Evolutionary conservation across 371 early-diverging fungal species (phyloP).

Genomic region (Actinomortierella wolfii): DNA sequence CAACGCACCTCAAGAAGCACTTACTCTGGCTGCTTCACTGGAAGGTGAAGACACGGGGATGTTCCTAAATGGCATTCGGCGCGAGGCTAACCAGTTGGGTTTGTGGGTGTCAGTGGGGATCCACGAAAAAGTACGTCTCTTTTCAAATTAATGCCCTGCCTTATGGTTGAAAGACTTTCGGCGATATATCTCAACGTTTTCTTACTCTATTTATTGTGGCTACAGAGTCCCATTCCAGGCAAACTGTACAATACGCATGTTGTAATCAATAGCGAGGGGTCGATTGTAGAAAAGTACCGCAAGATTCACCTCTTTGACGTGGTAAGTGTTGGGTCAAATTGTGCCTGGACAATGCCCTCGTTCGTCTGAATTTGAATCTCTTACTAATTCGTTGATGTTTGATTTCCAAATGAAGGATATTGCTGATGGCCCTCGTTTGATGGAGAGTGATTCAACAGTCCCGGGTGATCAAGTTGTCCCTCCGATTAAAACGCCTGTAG

Average conservation of each 20-base stretch:
- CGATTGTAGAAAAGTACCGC: conserved; percentile 62
- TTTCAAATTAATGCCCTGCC: too few species aligned
- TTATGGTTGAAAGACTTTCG: too few species aligned
- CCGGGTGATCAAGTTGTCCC: conserved; percentile 56
- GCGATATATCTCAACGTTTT: background rate
- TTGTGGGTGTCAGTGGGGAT: conserved; percentile 84
- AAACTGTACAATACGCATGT: conserved; percentile 73
- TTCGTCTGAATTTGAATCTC: too few species aligned
- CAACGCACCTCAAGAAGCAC: conserved; percentile 50
- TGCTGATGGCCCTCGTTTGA: conserved; percentile 58
- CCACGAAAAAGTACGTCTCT: conserved; percentile 64
- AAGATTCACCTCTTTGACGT: conserved; percentile 88
- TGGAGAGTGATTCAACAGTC: conserved; percentile 68
- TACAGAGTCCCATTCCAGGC: conserved; percentile 36
- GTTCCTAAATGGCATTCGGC: conserved; percentile 63
- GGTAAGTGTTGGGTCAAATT: too few species aligned
- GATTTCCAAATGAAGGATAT: conserved; percentile 46
- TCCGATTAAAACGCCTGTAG: conserved; percentile 72
- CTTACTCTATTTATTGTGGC: background rate
- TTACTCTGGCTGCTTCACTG: conserved; percentile 54
- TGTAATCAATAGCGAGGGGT: conserved; percentile 66
- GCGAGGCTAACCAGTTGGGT: conserved; percentile 56
- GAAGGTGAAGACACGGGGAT: conserved; percentile 26
- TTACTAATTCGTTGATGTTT: background rate
- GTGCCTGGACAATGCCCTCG: too few species aligned